Percentiles rank a stretch among this genome's conserved stretches.
Evolutionary conservation across 2,329 filamentous ascomycete species (phyloP).

Genomic region (Monosporascus sp.): DNA sequence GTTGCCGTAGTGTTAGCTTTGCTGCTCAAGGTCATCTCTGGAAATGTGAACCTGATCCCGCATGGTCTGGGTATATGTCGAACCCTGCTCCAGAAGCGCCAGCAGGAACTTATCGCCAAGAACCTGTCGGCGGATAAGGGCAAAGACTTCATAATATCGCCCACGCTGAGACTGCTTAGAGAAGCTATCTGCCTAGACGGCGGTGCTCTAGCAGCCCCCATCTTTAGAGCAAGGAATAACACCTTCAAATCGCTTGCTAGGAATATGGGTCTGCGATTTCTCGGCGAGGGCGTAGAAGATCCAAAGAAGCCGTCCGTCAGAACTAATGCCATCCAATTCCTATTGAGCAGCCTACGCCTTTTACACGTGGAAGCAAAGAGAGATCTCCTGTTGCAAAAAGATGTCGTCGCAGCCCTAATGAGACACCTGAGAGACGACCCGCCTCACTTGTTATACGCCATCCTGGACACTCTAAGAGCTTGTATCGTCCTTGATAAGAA

Average conservation of each 20-base stretch:
- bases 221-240: constrained; percentile 72
- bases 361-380: constrained; percentile 72
- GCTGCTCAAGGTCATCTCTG: constrained; percentile 72
- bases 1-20: constrained; percentile 77
- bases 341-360: constrained; percentile 73
- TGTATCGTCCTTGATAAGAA: constrained; percentile 71
- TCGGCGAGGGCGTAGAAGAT: constrained; percentile 57
- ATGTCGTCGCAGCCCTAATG: constrained; percentile 65
- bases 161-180: constrained; percentile 76
- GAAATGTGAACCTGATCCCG: constrained; percentile 65
- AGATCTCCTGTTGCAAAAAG: constrained; percentile 75
- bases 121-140: constrained; percentile 74
- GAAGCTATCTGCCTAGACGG: constrained; percentile 86
- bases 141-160: constrained; percentile 85
- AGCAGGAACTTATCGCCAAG: constrained; percentile 73
- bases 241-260: constrained; percentile 76
- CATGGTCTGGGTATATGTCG: constrained; percentile 75
- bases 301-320: constrained; percentile 70
- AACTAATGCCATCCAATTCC: constrained; percentile 75
- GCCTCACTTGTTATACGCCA: constrained; percentile 67
- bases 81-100: constrained; percentile 72
- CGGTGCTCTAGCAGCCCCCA: constrained; percentile 68
- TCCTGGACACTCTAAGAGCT: constrained; percentile 64
- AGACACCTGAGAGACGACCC: constrained; percentile 75
- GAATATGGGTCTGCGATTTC: constrained; percentile 68